Evolutionary conservation across 2,329 filamentous ascomycete species (phyloP).

Genomic region (Monosporascus sp.): DNA sequence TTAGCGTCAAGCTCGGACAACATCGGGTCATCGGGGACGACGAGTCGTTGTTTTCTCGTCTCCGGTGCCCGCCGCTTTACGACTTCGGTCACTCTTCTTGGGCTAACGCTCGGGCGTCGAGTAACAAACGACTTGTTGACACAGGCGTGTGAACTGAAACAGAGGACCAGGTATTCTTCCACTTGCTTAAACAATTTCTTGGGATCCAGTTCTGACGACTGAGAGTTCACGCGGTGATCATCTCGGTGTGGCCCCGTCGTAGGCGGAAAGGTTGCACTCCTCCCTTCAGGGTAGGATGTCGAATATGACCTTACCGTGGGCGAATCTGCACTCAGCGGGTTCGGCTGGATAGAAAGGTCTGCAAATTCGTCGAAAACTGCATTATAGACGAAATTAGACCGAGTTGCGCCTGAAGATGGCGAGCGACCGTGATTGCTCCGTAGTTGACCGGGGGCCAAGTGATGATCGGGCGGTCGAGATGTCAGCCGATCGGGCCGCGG

Average conservation of each 20-base stretch:
- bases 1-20: conserved; percentile 69
- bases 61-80: conserved; percentile 28
- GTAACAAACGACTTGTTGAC: conserved; percentile 74
- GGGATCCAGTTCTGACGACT: conserved; percentile 29
- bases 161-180: conserved; percentile 70
- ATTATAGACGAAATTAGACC: conserved; percentile 17
- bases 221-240: conserved; percentile 3
- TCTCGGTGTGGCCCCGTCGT: conserved; percentile 3
- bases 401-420: conserved; percentile 16
- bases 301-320: conserved; percentile 36
- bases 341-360: conserved; percentile 32
- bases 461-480: conserved; percentile 14
- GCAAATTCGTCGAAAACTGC: conserved; percentile 31
- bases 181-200: conserved; percentile 67
- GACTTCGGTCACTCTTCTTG: conserved; percentile 22
- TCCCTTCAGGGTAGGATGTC: conserved; percentile 37
- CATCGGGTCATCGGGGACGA: conserved; percentile 31
- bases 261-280: conserved; percentile 15
- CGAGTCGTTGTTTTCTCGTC: conserved; percentile 27
- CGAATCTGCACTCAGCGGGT: conserved; percentile 21
- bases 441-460: conserved; percentile 11
- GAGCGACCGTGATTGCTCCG: conserved; percentile 15
- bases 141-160: conserved; percentile 64
- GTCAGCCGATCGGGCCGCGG: conserved; percentile 7
- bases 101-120: conserved; percentile 33